Conservation (phyloP, 768 basidiomycete genomes). For the Porphyrellus cyaneotinctus region DNA sequence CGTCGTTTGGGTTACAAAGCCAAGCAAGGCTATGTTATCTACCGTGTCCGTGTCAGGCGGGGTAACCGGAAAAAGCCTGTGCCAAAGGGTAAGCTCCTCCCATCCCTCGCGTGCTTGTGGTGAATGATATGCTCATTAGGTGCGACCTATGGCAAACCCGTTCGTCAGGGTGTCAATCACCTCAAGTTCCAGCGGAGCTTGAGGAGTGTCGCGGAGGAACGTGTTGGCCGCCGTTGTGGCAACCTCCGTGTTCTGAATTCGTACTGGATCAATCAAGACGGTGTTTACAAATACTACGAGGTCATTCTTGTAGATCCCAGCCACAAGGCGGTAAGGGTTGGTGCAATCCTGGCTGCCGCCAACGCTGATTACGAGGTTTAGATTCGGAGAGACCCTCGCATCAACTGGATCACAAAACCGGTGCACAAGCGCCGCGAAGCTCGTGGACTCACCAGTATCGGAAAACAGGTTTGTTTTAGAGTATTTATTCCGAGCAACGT, state of each 20-base stretch:
- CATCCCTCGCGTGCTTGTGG: neutral
- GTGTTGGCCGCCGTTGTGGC: constrained; percentile 93
- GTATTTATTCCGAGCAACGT: neutral
- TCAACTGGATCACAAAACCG: constrained; percentile 98
- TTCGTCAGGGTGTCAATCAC: constrained; percentile 99
- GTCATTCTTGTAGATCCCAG: constrained; percentile 96
- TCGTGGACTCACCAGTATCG: constrained; percentile 94
- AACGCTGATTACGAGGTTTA: constrained; percentile 29
- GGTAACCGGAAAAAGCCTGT: constrained; percentile 99
- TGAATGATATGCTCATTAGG: constrained; percentile 40
- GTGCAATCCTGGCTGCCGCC: neutral
- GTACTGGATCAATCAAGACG: constrained; percentile 99
- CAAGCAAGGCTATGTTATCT: constrained; percentile 98
- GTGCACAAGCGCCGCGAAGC: constrained; percentile 99
- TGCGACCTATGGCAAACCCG: constrained; percentile 99
- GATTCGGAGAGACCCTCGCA: constrained; percentile 93
- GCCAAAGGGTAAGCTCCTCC: constrained; percentile 76
- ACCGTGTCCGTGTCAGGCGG: constrained; percentile 94
- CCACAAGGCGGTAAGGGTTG: constrained; percentile 79
- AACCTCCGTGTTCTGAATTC: constrained; percentile 97
- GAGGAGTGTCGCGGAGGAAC: constrained; percentile 93
- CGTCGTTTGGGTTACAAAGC: constrained; percentile 99
- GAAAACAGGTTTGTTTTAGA: constrained; percentile 74
- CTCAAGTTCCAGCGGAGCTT: constrained; percentile 95
- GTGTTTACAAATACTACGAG: constrained; percentile 99